A percentile compares a stretch with the other conserved stretches of the same genome.
Conservation (phyloP, 371 early-diverging fungal species). For the Mortierella sp. region DNA sequence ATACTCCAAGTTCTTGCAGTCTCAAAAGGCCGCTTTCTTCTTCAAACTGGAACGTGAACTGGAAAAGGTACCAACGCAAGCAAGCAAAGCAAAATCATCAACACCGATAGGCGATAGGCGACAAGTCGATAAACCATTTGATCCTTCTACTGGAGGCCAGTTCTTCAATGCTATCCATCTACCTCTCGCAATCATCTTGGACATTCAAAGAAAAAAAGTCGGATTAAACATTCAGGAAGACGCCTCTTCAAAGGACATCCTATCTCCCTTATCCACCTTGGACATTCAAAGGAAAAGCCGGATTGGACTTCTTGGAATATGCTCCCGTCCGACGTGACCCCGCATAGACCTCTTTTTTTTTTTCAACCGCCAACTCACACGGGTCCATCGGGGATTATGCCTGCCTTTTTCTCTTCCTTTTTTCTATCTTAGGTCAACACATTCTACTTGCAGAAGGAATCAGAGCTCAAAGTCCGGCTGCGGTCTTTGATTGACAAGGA, state of each 20-base stretch:
- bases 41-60: slow-evolving; percentile 88
- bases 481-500: slow-evolving; percentile 86
- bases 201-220: background rate
- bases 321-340: slow-evolving; percentile 2
- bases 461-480: slow-evolving; percentile 83
- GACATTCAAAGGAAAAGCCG: background rate
- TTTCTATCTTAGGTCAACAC: slow-evolving; percentile 73
- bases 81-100: background rate
- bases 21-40: slow-evolving; percentile 88
- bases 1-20: slow-evolving; percentile 69
- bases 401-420: slow-evolving; percentile 5
- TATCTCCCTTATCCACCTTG: background rate
- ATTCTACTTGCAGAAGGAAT: slow-evolving; percentile 87
- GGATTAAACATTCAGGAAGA: no score
- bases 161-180: background rate
- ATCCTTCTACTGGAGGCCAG: background rate
- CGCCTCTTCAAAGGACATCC: no score
- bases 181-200: background rate
- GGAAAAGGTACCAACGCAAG: slow-evolving; percentile 71
- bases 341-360: slow-evolving; percentile 8
- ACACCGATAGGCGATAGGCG: background rate
- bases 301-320: background rate
- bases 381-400: slow-evolving; percentile 9
- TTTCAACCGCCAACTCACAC: slow-evolving; percentile 9
- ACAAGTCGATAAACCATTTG: background rate